Percentiles rank a stretch among this genome's conserved stretches.
phyloP scores from a whole-genome alignment of 2,329 filamentous ascomycete species.

The Sporothrix dimorphospora region DNA sequence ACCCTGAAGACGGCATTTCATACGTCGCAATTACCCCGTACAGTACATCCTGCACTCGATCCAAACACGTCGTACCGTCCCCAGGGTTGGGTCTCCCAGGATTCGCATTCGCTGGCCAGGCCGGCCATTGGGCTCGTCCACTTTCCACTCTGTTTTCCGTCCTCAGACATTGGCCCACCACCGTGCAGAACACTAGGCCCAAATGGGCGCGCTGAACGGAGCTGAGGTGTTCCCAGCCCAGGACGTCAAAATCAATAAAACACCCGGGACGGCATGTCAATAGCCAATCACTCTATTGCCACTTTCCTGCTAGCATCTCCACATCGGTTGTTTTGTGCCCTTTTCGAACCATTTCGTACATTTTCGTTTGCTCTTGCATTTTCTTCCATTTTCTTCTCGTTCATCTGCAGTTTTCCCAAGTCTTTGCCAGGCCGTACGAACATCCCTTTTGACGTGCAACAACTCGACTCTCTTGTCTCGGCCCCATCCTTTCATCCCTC shows the following conservation, averaged over 20 bases:
- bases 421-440: neutral
- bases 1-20: constrained; percentile 2
- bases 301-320: neutral
- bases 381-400: neutral
- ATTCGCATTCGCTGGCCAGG: neutral
- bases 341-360: too few species aligned
- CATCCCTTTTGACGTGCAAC: neutral
- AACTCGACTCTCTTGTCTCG: neutral
- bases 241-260: constrained; percentile 24
- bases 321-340: neutral
- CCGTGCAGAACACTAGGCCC: constrained; percentile 13
- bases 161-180: neutral
- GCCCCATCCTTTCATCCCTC: neutral
- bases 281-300: constrained; percentile 21
- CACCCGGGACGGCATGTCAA: neutral
- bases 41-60: neutral
- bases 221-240: constrained; percentile 15
- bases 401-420: neutral
- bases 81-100: neutral
- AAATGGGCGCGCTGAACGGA: neutral
- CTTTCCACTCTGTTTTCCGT: too few species aligned
- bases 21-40: too few species aligned
- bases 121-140: too few species aligned
- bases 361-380: neutral
- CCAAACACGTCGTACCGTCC: constrained; percentile 16